Evolutionary conservation across 2,329 filamentous ascomycete species (phyloP).

Genomic region (Aspergillus ochraceus): DNA sequence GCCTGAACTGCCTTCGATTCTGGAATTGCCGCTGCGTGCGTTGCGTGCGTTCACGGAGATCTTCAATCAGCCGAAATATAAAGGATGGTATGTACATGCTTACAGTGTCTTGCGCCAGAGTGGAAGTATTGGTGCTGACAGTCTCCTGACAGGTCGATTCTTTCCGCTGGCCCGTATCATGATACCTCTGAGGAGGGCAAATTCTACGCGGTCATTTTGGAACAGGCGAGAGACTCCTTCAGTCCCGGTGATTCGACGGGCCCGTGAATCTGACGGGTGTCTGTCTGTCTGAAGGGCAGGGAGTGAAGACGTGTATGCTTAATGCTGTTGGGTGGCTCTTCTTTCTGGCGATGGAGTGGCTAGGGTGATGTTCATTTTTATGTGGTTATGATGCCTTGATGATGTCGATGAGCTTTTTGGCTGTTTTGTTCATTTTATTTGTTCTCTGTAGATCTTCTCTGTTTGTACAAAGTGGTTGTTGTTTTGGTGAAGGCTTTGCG

Average conservation of each 20-base stretch:
- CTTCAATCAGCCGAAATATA: constrained; percentile 40
- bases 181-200: constrained; percentile 38
- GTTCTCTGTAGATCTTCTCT: background rate
- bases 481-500: background rate
- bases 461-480: background rate
- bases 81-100: constrained; percentile 33
- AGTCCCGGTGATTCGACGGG: background rate
- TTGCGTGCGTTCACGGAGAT: constrained; percentile 40
- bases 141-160: constrained; percentile 27
- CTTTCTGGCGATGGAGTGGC: background rate
- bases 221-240: constrained; percentile 25
- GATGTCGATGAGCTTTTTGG: constrained; percentile 5
- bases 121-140: constrained; percentile 2
- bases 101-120: background rate
- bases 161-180: constrained; percentile 36
- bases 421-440: background rate
- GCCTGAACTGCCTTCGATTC: constrained; percentile 33
- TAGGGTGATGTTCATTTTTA: background rate
- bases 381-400: background rate
- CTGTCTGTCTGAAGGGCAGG: background rate
- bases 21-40: constrained; percentile 35
- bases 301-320: background rate
- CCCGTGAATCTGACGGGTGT: background rate
- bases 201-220: constrained; percentile 39
- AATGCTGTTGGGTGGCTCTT: background rate